Base-by-base conservation (phyloP, 306 rosid genomes). In the Biancaea sappan region DNA sequence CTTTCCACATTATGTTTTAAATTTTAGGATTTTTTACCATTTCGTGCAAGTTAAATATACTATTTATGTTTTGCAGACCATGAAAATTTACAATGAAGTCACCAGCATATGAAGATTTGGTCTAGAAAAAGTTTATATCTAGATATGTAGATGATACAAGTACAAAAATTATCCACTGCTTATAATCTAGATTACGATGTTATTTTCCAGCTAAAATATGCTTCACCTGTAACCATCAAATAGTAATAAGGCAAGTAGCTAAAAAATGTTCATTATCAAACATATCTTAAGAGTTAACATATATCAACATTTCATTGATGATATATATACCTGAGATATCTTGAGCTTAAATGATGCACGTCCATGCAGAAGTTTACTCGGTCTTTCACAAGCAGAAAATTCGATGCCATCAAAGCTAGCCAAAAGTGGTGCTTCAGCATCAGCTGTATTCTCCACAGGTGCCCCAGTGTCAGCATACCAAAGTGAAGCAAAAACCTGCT, bases 321-420 rank as follows among this genome's bases (percentile, higher is more conserved):
- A 80, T 57, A 80, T 81, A 24, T 71, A 74, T 60, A 94, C 97
- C 98, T 91, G 97, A 79, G 96, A 89, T 89, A 91, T 89, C 89
- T 90, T 94, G 74, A 94, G 91, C 90, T 90, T 94, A 79, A 94
- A 94, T 57, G 96, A 88, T 57, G 98, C 97, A 51, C 90, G 96
- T 52, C 97, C 98, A 72, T 85, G 76, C 84, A 94, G 69, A 78
- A 91, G 72, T 74, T 88, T 88, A 80, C 84, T 86, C 19, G 98
- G 94, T 66, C 91, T 84, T 63, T 87, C 91, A 29, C 46, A 32
- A 48, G 94, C 87, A 67, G 91, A 59, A 84, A 85, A 89, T 78
- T 94, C 98, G 67, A 83, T 63, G 70, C 98, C 97, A 77, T 91
- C 98, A 69, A 73, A 81, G 88, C 82, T 88, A 78, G 80, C 84